Evolutionary conservation across 768 basidiomycete genomes (phyloP).

Genomic region (Termitomyces heimii): DNA sequence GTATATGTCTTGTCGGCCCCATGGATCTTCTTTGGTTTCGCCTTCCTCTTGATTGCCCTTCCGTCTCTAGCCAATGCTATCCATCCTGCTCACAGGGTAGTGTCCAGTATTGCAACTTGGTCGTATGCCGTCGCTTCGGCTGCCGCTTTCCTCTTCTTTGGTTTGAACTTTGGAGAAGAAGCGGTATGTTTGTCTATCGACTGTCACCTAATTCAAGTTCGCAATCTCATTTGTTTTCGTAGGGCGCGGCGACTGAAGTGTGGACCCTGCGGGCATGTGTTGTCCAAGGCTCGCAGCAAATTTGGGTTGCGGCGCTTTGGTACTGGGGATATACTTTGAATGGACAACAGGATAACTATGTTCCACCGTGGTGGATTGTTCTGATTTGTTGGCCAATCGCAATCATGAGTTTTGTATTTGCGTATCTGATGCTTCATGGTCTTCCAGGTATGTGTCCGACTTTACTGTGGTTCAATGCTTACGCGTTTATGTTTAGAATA

Average conservation of each 20-base stretch:
- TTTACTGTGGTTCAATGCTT: not conserved
- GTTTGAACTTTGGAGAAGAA: constrained; percentile 96
- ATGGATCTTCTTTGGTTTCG: constrained; percentile 88
- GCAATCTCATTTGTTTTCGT: constrained; percentile 5
- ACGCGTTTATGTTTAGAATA: constrained; percentile 48
- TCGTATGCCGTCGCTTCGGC: constrained; percentile 89
- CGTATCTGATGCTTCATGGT: constrained; percentile 80
- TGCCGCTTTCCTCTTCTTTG: constrained; percentile 90
- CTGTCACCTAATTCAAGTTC: not conserved
- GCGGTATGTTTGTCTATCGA: constrained; percentile 45
- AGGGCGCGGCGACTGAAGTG: constrained; percentile 92
- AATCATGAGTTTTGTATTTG: constrained; percentile 68
- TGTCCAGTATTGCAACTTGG: constrained; percentile 83
- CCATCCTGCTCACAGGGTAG: constrained; percentile 51
- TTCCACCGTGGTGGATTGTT: constrained; percentile 83
- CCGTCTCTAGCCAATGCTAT: constrained; percentile 68
- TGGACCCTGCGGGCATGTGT: constrained; percentile 90
- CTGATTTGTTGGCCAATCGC: constrained; percentile 79
- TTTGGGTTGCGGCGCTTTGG: constrained; percentile 95
- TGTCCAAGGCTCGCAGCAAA: constrained; percentile 92
- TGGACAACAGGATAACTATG: constrained; percentile 38
- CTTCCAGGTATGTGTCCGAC: constrained; percentile 58
- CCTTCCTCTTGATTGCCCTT: constrained; percentile 88
- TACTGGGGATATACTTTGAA: constrained; percentile 90
- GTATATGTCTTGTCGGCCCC: constrained; percentile 81